A percentile compares a stretch with the other conserved stretches of the same genome.
Conservation (phyloP, 768 basidiomycete genomes). For the Brasilioporus rufonigricans region DNA sequence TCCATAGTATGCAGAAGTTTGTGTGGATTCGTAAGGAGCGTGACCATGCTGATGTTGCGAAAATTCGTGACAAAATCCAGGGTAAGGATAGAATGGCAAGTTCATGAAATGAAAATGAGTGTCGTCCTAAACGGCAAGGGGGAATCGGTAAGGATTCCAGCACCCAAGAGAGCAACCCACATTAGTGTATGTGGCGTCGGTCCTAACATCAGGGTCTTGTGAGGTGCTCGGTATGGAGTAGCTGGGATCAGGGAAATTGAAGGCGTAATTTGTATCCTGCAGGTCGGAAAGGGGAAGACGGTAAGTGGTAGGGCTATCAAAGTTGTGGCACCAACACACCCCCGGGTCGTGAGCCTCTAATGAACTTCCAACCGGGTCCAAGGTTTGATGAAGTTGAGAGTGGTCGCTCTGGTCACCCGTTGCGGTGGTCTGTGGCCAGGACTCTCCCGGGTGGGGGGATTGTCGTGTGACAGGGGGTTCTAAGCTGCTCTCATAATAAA, state of each 20-base stretch:
- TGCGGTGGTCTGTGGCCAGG: slow-evolving; percentile 4
- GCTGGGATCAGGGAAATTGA: not conserved
- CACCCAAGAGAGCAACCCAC: slow-evolving; percentile 2
- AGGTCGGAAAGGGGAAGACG: not conserved
- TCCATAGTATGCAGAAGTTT: not conserved
- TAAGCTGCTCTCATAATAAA: slow-evolving; percentile 5
- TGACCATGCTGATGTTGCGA: too few species aligned
- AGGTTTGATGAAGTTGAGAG: slow-evolving; percentile 4
- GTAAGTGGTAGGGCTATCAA: not conserved
- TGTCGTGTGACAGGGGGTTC: slow-evolving; percentile 2
- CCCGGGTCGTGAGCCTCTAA: slow-evolving; percentile 1
- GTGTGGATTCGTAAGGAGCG: not conserved
- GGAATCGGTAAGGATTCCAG: not conserved
- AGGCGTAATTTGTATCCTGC: slow-evolving; percentile 6
- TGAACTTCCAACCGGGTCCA: not conserved
- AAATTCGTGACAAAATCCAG: not conserved
- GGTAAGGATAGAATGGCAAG: not conserved
- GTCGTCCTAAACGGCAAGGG: slow-evolving; percentile 4
- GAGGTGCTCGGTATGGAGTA: not conserved
- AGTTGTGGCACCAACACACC: slow-evolving; percentile 12
- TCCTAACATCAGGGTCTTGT: not conserved
- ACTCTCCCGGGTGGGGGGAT: not conserved
- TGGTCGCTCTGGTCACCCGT: not conserved
- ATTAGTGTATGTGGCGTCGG: slow-evolving; percentile 3
- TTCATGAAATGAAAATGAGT: not conserved